Conservation (phyloP, 495 filamentous ascomycete species). For the Penicillium lagena region DNA sequence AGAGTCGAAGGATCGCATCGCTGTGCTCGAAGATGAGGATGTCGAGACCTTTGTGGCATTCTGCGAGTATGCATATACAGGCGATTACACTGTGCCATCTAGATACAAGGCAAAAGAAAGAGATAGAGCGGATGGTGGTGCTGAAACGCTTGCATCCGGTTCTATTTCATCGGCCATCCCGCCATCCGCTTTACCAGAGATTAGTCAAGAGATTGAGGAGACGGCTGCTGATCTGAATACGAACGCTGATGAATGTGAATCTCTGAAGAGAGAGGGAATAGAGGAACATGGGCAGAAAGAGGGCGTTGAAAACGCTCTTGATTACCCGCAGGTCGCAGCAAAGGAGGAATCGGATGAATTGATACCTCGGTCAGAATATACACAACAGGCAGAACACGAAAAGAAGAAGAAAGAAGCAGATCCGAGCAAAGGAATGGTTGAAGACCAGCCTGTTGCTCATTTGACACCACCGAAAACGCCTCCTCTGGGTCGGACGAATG, state of each 20-base stretch:
- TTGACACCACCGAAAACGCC: conserved; percentile 39
- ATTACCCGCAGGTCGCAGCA: conserved; percentile 1
- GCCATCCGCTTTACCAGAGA: conserved; percentile 16
- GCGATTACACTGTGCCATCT: conserved; percentile 36
- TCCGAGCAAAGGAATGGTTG: conserved; percentile 17
- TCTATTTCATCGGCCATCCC: conserved; percentile 17
- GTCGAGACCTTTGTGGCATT: conserved; percentile 42
- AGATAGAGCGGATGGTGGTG: neutral
- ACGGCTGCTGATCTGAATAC: too few relatives aligned
- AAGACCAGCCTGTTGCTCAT: conserved; percentile 17
- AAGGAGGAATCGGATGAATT: conserved; percentile 3
- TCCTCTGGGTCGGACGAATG: conserved; percentile 11
- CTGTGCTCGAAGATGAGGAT: conserved; percentile 39
- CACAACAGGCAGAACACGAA: neutral
- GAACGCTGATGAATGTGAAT: neutral
- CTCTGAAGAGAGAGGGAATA: neutral
- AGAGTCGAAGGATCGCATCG: conserved; percentile 39
- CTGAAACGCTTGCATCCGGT: conserved; percentile 12
- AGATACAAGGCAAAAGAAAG: conserved; percentile 6
- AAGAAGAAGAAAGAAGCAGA: conserved; percentile 14
- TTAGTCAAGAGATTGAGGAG: conserved; percentile 1
- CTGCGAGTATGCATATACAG: conserved; percentile 45
- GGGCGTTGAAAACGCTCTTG: neutral
- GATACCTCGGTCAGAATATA: neutral
- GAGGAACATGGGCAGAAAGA: neutral